Evolutionary conservation across 2,329 filamentous ascomycete genomes (phyloP).

Genomic region (Aureobasidium vineae): DNA sequence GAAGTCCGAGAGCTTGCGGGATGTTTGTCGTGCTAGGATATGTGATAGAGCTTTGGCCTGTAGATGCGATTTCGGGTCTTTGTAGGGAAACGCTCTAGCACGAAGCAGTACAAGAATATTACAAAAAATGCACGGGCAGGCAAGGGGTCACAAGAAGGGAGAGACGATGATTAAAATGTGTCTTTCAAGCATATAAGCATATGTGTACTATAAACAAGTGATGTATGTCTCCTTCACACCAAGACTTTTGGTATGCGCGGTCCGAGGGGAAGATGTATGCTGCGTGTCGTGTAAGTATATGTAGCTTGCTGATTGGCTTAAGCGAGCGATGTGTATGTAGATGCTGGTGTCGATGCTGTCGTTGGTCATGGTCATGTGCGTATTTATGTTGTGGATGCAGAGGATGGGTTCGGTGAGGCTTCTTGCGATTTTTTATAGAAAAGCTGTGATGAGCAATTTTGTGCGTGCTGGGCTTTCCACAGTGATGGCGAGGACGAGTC

Average conservation of each 20-base stretch:
- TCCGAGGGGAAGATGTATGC: background rate
- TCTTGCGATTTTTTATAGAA: background rate
- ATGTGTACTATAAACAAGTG: background rate
- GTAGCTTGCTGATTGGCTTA: background rate
- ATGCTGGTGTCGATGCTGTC: conserved; percentile 2
- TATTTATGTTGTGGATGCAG: background rate
- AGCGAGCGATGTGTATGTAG: background rate
- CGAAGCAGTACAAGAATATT: background rate
- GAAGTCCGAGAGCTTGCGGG: background rate
- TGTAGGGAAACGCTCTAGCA: background rate
- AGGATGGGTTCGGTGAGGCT: background rate
- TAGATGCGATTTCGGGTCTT: background rate
- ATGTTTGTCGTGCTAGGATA: background rate
- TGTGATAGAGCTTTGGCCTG: background rate
- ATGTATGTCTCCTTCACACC: background rate
- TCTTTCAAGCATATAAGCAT: background rate
- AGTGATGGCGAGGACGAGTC: background rate
- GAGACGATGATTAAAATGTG: background rate
- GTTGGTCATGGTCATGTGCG: background rate
- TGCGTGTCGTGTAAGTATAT: background rate
- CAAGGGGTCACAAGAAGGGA: background rate
- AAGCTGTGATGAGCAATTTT: background rate
- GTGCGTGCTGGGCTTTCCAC: background rate
- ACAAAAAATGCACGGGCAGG: background rate
- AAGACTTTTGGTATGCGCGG: background rate